These are phyloP conservation scores for Hirschfeldia incana DNA, from an alignment of 345 rosid species.

Conservation along the genomic window DNA sequence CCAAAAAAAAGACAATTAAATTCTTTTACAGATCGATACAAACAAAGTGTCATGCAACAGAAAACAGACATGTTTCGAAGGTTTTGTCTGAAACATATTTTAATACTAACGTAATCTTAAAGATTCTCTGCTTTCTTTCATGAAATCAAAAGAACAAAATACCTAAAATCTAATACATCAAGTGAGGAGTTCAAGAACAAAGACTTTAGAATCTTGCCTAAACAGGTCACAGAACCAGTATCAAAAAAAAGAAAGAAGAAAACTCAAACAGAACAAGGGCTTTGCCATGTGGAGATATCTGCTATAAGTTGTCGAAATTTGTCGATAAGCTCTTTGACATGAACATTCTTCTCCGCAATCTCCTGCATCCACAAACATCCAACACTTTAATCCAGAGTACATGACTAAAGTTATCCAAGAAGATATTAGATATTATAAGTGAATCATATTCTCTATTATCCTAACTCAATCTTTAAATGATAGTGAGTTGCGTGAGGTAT, in stretches of 20 bases:
- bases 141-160: neutral
- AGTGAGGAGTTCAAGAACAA: slow-evolving; percentile 13
- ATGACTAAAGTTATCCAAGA: neutral
- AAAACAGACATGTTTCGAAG: slow-evolving; percentile 11
- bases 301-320: slow-evolving; percentile 69
- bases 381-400: neutral
- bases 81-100: slow-evolving; percentile 23
- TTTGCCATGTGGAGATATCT: slow-evolving; percentile 90
- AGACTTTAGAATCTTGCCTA: slow-evolving; percentile 3
- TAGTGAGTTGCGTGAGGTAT: neutral
- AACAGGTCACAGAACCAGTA: slow-evolving; percentile 9
- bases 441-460: neutral
- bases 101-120: slow-evolving; percentile 10
- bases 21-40: slow-evolving; percentile 9
- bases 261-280: slow-evolving; percentile 69
- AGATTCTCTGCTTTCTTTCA: neutral
- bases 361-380: slow-evolving; percentile 48
- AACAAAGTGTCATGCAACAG: slow-evolving; percentile 17
- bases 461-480: neutral
- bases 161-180: slow-evolving; percentile 13
- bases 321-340: slow-evolving; percentile 78
- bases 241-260: neutral
- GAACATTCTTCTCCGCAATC: slow-evolving; percentile 70
- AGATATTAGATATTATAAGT: neutral
- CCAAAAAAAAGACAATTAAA: neutral